Evolutionary conservation across 441 rosid genomes (phyloP), one percentile per base, ranked within the genome.

Genomic region (Croton setiger): DNA sequence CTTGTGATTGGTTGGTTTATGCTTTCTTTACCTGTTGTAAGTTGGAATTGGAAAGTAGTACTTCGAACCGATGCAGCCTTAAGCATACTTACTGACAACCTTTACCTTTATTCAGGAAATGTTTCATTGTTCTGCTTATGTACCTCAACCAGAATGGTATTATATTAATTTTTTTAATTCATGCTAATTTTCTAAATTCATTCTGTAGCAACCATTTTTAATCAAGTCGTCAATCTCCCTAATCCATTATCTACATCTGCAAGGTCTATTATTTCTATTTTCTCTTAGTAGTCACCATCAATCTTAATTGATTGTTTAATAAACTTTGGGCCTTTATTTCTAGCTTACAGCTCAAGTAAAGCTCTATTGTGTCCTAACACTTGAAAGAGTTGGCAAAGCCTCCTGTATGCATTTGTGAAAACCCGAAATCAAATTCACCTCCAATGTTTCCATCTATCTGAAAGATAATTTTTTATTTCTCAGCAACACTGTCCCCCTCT

Each of bases 71-170:
- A 21, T 20, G 5, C 37, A n/a, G 63, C 31, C 31, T 27, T 27
- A 2, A 27, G 31, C 31, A 27, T 27, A 27, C 31, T 27, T 27
- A 27, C 31, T 2, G 31, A 27, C 31, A 27, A 27, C 31, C 31
- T 27, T 27, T 27, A 27, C 33, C 64, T 39, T 39, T 37, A 36
- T 58, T 6, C 63, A 35, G 63, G 1, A 36, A 57, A 57, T 7
- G 21, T 59, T 59, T 36, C 13, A 35, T 44, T 39, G 20, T 67
- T 73, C 56, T 73, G 54, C 58, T 55, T 43, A 66, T 18, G 23
- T 5, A 23, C 36, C 36, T 23, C 36, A 21, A 55, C 60, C 31
- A 7, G 39, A 10, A 23, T 0, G 3, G 7, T 63, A n/a, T 21
- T 13, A 44, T 15, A 21, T 43, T 44, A 21, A 5, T 61, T 13